Percentiles rank a stretch among this genome's conserved stretches.
Evolutionary conservation across 495 filamentous ascomycete genomes (phyloP).

Genomic region (Aspergillus sparsus): DNA sequence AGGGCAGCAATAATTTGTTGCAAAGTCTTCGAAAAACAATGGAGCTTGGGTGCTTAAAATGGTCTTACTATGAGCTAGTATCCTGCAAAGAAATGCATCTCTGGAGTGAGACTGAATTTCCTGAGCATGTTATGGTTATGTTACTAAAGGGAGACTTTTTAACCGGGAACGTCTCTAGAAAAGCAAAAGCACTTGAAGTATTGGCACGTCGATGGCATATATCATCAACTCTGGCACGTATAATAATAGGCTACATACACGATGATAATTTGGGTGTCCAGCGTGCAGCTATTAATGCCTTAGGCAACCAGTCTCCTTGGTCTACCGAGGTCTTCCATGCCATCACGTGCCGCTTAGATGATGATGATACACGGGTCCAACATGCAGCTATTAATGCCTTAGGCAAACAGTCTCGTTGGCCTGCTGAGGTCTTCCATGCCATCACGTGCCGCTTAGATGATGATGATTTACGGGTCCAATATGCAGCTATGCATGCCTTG

Average conservation of each 20-base stretch:
- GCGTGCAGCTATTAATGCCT: conserved; percentile 1
- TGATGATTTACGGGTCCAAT: background rate
- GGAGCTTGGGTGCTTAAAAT: background rate
- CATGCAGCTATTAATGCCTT: too few species aligned
- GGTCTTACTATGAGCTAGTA: background rate
- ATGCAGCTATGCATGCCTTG: too few species aligned
- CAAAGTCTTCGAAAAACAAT: background rate
- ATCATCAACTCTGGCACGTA: conserved; percentile 2
- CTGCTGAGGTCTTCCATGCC: conserved; percentile 2
- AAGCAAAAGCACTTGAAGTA: background rate
- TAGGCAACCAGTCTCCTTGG: conserved; percentile 1
- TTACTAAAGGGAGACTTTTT: conserved; percentile 5
- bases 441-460: conserved; percentile 3
- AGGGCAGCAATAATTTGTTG: background rate
- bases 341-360: conserved; percentile 1
- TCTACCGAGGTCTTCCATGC: conserved; percentile 1
- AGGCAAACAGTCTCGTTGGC: conserved; percentile 2
- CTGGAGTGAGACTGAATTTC: conserved; percentile 15
- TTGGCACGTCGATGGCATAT: conserved; percentile 11
- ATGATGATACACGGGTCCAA: background rate
- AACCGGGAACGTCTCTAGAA: background rate
- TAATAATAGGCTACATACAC: background rate
- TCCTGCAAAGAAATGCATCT: conserved; percentile 6
- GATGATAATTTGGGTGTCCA: background rate
- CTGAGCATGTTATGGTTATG: conserved; percentile 7